These are phyloP conservation scores for Bombardia bombarda DNA, from an alignment of 495 filamentous ascomycete species.

Conservation along the genomic window DNA sequence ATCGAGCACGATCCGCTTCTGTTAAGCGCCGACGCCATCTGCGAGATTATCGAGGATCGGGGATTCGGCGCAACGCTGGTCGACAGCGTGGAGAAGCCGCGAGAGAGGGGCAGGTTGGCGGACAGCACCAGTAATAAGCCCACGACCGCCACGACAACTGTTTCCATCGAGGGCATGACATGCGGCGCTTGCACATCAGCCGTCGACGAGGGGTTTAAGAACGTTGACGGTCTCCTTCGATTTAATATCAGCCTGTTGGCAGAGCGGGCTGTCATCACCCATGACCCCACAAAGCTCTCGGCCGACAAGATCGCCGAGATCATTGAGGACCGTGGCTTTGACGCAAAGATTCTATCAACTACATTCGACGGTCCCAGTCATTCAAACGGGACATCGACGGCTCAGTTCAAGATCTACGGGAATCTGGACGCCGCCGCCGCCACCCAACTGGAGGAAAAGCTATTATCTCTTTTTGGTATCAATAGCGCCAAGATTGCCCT, in stretches of 20 bases:
- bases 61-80: constrained; percentile 87
- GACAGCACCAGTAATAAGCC: constrained; percentile 10
- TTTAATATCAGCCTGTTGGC: constrained; percentile 94
- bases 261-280: constrained; percentile 81
- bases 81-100: constrained; percentile 32
- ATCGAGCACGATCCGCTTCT: constrained; percentile 70
- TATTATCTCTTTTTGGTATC: constrained; percentile 62
- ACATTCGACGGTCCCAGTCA: constrained; percentile 35
- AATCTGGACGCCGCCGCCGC: constrained; percentile 62
- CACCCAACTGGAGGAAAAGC: constrained; percentile 57
- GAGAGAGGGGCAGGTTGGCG: constrained; percentile 24
- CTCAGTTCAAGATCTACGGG: constrained; percentile 80
- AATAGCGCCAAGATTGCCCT: constrained; percentile 63
- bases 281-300: constrained; percentile 61
- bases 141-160: constrained; percentile 59
- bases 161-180: constrained; percentile 95
- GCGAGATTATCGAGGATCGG: constrained; percentile 77
- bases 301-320: constrained; percentile 73
- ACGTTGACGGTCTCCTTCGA: constrained; percentile 64
- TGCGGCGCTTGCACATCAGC: constrained; percentile 92
- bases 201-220: constrained; percentile 72
- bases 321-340: constrained; percentile 90
- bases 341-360: constrained; percentile 69
- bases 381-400: constrained; percentile 40
- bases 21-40: constrained; percentile 61